Base-by-base conservation (phyloP, 257 asterid species). In the Parsonsia alboflavescens region DNA sequence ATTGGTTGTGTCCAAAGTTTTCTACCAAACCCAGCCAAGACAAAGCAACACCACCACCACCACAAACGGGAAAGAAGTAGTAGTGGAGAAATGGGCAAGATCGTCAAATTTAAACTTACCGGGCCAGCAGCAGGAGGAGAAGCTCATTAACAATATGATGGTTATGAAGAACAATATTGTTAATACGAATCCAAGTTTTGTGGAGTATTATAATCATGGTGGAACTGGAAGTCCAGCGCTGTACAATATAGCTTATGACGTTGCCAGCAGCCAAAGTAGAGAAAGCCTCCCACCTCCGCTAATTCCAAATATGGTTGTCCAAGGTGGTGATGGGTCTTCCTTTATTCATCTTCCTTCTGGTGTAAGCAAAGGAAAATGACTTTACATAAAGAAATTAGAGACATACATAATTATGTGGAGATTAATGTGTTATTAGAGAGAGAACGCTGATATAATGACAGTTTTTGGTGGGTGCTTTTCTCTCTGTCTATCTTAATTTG, bases 1-100 rank as follows among this genome's bases (percentile, higher is more conserved):
- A 26, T 69, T 93, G 79, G 98, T 91, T 30, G 85, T 89, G n/a
- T 93, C 98, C 0, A 93, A 93, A 77, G 98, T 93, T 73, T 93
- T 93, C 83, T 93, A 81, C 87, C 98, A 93, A 83, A 93, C 96
- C 21, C 98, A 93, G 83, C 98, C 98, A 2, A 79, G 98, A 63
- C 98, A 89, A 41, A 88, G 96, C 61, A 91, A 86, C 16, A 84
- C n/a, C 80, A 83, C 54, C 83, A 86, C 17, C 74, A 33, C 24
- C 89, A 48, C 17, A 15, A 71, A 24, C 86, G 62, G 68, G 63
- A 84, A 79, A 77, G 83, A 79, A 21, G 58, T 50, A 13, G 6
- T 13, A 50, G 45, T 73, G 30, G 71, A 72, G 62, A 73, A 63
- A 21, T 72, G 70, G 41, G 67, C 83, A 44, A 67, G 68, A 36